Percentiles rank a stretch among this genome's conserved stretches.
phyloP scores from a whole-genome alignment of 352 stramenopile genomes.

The Globisporangium nagaii region DNA sequence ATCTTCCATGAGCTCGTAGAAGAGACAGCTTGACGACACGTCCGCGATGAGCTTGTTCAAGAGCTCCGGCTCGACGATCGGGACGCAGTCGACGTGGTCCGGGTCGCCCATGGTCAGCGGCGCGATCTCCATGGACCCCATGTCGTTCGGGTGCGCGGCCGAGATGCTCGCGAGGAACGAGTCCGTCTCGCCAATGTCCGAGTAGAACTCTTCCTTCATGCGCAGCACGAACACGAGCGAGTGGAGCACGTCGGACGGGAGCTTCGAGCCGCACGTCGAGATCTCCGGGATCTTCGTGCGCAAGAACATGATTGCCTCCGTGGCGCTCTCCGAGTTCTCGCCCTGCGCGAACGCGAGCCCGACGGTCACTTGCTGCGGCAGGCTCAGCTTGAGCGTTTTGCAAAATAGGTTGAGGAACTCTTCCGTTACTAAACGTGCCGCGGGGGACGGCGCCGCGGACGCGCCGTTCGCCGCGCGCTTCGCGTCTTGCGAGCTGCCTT shows the following conservation, averaged over 20 bases:
- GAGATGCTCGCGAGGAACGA: conserved; percentile 85
- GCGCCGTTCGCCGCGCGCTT: conserved; percentile 17
- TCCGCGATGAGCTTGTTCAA: conserved; percentile 78
- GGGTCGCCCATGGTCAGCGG: conserved; percentile 84
- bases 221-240: conserved; percentile 78
- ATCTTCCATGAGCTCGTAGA: conserved; percentile 90
- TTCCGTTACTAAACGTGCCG: conserved; percentile 56
- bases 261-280: conserved; percentile 70
- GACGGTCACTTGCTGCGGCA: conserved; percentile 83
- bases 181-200: conserved; percentile 72
- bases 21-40: conserved; percentile 73
- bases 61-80: conserved; percentile 47
- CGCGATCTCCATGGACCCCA: conserved; percentile 80
- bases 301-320: conserved; percentile 71
- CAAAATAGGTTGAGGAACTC: conserved; percentile 79
- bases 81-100: conserved; percentile 78
- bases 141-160: conserved; percentile 78
- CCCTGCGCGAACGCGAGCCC: conserved; percentile 76
- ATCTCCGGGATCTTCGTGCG: conserved; percentile 83
- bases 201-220: conserved; percentile 74
- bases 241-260: conserved; percentile 82
- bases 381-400: conserved; percentile 76
- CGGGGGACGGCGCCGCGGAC: conserved; percentile 3
- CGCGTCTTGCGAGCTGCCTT: conserved; percentile 45
- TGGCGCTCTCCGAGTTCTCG: conserved; percentile 47